These are phyloP conservation scores for Pythium graminicola DNA, from an alignment of 352 stramenopile species.

Conservation along the genomic window DNA sequence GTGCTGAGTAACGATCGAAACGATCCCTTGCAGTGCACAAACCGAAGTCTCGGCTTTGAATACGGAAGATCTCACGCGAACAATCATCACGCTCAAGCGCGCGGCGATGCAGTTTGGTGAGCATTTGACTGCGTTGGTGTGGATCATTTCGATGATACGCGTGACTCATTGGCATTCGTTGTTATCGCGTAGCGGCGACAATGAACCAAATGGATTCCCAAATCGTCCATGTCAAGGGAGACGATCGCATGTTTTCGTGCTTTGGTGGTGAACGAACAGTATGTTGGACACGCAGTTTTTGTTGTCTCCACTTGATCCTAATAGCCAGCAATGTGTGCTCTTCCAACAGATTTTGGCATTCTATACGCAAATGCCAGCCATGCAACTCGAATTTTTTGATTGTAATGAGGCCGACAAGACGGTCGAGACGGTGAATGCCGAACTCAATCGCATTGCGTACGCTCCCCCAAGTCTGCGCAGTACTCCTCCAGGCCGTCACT, in stretches of 20 bases:
- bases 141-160: too few relatives aligned
- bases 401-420: slow-evolving; percentile 70
- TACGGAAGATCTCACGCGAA: slow-evolving; percentile 68
- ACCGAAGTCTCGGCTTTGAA: slow-evolving; percentile 59
- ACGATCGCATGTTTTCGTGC: slow-evolving; percentile 82
- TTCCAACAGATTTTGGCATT: slow-evolving; percentile 69
- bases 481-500: slow-evolving; percentile 19
- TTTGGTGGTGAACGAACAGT: slow-evolving; percentile 72
- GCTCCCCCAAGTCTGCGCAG: slow-evolving; percentile 10
- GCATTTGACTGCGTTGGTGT: slow-evolving; percentile 5
- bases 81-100: slow-evolving; percentile 75
- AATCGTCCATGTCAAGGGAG: slow-evolving; percentile 74
- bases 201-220: slow-evolving; percentile 80
- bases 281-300: background rate
- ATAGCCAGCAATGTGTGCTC: background rate
- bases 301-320: background rate
- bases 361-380: slow-evolving; percentile 71
- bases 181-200: slow-evolving; percentile 62
- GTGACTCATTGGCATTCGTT: too few relatives aligned
- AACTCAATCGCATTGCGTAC: slow-evolving; percentile 69
- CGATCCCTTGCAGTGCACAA: slow-evolving; percentile 36
- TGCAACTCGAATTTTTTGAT: slow-evolving; percentile 74
- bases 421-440: slow-evolving; percentile 65
- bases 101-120: slow-evolving; percentile 75
- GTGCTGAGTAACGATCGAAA: background rate